Conservation (phyloP, 2,329 filamentous ascomycete species). For the Ambrosiella cleistominuta region DNA sequence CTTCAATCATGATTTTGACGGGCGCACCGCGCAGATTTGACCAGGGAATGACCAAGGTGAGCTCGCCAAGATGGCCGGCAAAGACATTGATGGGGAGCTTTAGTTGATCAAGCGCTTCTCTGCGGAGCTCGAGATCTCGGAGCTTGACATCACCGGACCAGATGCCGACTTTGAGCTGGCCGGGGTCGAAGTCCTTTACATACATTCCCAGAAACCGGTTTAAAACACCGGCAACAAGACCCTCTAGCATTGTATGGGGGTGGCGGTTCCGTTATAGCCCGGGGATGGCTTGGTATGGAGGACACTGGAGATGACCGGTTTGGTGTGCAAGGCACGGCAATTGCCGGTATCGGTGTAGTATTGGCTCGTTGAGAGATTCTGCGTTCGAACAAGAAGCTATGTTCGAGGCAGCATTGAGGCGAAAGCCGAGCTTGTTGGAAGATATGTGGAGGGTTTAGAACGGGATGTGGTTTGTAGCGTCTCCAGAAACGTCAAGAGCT, state of each 20-base stretch:
- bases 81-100: slow-evolving; percentile 93
- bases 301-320: too few relatives aligned
- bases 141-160: slow-evolving; percentile 98
- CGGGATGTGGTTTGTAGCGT: background rate
- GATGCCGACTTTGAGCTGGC: slow-evolving; percentile 94
- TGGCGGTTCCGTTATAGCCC: background rate
- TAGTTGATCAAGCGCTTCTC: slow-evolving; percentile 91
- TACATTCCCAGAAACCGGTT: slow-evolving; percentile 99
- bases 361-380: too few relatives aligned
- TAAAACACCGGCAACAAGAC: slow-evolving; percentile 86
- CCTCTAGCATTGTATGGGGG: slow-evolving; percentile 61
- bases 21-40: slow-evolving; percentile 90
- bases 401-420: background rate
- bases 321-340: too few relatives aligned
- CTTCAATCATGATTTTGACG: slow-evolving; percentile 86
- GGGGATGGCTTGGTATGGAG: background rate
- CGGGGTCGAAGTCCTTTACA: slow-evolving; percentile 97
- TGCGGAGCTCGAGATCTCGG: slow-evolving; percentile 74
- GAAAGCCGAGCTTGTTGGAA: background rate
- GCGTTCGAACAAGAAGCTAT: background rate
- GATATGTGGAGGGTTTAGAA: background rate
- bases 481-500: background rate
- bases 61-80: slow-evolving; percentile 79
- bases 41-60: slow-evolving; percentile 91
- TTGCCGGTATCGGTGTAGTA: too few relatives aligned